These are phyloP conservation scores for Thymus quinquecostatus DNA, from an alignment of 257 asterid species.

Conservation along the genomic window DNA sequence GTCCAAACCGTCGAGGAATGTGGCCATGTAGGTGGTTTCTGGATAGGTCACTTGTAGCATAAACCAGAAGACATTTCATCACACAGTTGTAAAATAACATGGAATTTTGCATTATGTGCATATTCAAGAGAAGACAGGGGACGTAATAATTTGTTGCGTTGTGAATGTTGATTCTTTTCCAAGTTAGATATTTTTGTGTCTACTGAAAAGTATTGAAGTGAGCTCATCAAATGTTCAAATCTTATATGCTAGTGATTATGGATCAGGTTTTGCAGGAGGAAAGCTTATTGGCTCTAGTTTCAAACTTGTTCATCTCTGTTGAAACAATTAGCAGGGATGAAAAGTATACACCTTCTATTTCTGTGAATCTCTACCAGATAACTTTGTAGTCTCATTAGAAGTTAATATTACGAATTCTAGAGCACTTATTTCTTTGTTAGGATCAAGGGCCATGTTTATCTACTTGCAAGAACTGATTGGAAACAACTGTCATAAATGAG, in stretches of 20 bases:
- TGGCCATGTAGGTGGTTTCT: slow-evolving; percentile 69
- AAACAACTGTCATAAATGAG: not conserved
- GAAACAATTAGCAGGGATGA: not conserved
- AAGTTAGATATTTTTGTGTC: not conserved
- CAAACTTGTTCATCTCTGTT: not conserved
- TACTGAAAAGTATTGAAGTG: not conserved
- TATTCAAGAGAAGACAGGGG: not conserved
- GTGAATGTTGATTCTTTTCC: not conserved
- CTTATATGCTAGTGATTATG: not conserved
- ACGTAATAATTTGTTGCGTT: not conserved
- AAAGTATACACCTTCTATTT: not conserved
- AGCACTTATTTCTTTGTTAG: not conserved
- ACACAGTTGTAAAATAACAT: slow-evolving; percentile 5
- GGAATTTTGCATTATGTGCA: not conserved
- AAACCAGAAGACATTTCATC: slow-evolving; percentile 19
- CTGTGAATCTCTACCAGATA: not conserved
- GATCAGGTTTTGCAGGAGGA: not conserved
- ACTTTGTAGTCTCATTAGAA: not conserved
- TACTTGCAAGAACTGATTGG: not conserved
- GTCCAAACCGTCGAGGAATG: slow-evolving; percentile 76
- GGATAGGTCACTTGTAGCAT: slow-evolving; percentile 56
- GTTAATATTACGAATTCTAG: not conserved
- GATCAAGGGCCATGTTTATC: not conserved
- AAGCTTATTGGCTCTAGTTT: not conserved
- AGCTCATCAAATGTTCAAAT: not conserved